Conservation (phyloP, 176 grass and related monocot species). For the Oryza longistaminata region DNA sequence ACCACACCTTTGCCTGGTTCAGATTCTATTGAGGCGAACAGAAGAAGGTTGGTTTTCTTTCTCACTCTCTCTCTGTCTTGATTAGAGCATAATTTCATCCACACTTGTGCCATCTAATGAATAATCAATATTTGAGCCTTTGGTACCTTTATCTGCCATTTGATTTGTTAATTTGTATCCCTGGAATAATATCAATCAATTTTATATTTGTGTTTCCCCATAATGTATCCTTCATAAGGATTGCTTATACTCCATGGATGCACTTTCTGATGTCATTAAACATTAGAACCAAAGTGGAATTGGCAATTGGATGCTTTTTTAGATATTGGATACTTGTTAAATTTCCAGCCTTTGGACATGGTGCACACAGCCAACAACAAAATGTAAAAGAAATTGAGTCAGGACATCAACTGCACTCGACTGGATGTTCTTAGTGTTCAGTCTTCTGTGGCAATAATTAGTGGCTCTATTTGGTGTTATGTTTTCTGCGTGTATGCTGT, state of each 20-base stretch:
- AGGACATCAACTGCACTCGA: neutral
- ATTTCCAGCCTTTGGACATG: neutral
- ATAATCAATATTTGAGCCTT: neutral
- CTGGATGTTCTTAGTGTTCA: conserved; percentile 1
- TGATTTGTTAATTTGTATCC: conserved; percentile 9
- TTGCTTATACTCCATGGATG: neutral
- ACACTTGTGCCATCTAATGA: neutral
- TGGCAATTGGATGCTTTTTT: neutral
- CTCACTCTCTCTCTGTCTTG: neutral
- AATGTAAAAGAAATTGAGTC: neutral
- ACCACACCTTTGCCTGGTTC: conserved; percentile 74
- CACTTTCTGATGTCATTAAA: neutral
- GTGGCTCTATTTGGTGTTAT: neutral
- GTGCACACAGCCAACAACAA: neutral
- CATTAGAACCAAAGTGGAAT: neutral
- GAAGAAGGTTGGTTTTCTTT: conserved; percentile 68
- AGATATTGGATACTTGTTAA: neutral
- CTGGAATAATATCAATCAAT: neutral
- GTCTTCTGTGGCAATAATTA: neutral
- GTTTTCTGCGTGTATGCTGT: neutral
- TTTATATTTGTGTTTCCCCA: conserved; percentile 10
- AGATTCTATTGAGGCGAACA: conserved; percentile 84
- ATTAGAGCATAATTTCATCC: conserved; percentile 8
- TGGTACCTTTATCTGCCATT: neutral
- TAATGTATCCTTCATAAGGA: neutral